These are phyloP conservation scores for Albatrellus ellisii DNA, from an alignment of 768 basidiomycete species.

Conservation along the genomic window DNA sequence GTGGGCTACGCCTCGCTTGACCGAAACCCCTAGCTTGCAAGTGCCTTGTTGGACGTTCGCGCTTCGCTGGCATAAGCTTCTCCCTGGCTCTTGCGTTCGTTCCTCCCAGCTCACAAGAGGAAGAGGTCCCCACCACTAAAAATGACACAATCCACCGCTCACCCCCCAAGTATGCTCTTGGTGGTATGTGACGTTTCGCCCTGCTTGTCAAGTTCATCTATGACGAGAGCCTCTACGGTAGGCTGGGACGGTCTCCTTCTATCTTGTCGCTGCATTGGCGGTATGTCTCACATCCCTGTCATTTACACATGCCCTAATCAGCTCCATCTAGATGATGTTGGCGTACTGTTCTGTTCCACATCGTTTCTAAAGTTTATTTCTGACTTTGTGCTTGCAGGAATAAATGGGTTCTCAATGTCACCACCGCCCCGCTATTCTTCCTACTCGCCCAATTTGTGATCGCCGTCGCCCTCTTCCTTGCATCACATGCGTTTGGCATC, in stretches of 20 bases:
- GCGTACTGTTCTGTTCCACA: slow-evolving; percentile 35
- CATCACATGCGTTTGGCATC: slow-evolving; percentile 47
- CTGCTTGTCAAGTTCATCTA: neutral
- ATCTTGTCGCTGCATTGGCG: slow-evolving; percentile 77
- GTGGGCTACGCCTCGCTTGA: no score
- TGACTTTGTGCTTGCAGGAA: slow-evolving; percentile 34
- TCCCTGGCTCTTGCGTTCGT: no score
- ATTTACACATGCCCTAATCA: neutral
- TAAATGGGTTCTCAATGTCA: slow-evolving; percentile 81
- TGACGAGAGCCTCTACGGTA: slow-evolving; percentile 17
- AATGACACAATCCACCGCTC: no score
- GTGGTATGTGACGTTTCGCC: neutral
- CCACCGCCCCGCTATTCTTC: slow-evolving; percentile 75
- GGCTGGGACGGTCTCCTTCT: slow-evolving; percentile 72
- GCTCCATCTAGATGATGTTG: slow-evolving; percentile 68
- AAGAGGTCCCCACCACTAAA: no score
- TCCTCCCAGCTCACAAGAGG: no score
- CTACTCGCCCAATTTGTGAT: slow-evolving; percentile 70
- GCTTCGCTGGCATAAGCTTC: no score
- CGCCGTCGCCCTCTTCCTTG: slow-evolving; percentile 61
- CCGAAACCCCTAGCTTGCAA: no score
- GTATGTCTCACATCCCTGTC: slow-evolving; percentile 33
- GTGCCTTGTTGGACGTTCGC: no score
- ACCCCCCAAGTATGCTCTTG: neutral
- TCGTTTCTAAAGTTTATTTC: slow-evolving; percentile 4